phyloP scores from a whole-genome alignment of 805 yeast genomes.

The Huiozyma sinensis region DNA sequence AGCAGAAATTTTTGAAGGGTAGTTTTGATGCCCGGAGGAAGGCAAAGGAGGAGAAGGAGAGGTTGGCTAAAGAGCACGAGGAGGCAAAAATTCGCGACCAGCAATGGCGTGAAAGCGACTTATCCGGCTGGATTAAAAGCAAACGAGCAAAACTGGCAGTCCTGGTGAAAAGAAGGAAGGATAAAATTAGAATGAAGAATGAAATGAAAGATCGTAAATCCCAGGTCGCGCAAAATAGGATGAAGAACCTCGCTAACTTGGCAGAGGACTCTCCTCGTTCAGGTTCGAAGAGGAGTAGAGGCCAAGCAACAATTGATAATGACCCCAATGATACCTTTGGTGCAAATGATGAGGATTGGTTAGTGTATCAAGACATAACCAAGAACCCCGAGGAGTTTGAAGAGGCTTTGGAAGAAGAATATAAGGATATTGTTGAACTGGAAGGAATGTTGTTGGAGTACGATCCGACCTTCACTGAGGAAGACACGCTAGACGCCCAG shows the following conservation, averaged over 20 bases:
- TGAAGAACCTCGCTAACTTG: constrained; percentile 81
- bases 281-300: constrained; percentile 39
- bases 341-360: constrained; percentile 93
- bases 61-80: constrained; percentile 48
- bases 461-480: constrained; percentile 80
- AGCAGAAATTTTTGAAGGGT: constrained; percentile 73
- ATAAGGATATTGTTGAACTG: constrained; percentile 43
- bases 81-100: constrained; percentile 56
- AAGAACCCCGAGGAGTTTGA: constrained; percentile 53
- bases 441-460: constrained; percentile 69
- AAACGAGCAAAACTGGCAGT: constrained; percentile 51
- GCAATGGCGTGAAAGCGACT: constrained; percentile 66
- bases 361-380: constrained; percentile 74
- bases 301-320: constrained; percentile 63
- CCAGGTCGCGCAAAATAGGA: constrained; percentile 80
- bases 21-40: constrained; percentile 81
- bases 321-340: constrained; percentile 94
- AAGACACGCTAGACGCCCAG: constrained; percentile 71
- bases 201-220: constrained; percentile 85
- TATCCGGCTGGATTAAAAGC: constrained; percentile 68
- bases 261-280: constrained; percentile 54
- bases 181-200: constrained; percentile 56
- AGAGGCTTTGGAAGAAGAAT: constrained; percentile 70
- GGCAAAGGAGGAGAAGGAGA: constrained; percentile 67
- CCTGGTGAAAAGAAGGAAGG: constrained; percentile 54